Evolutionary conservation across 2,329 filamentous ascomycete species (phyloP), one percentile per base, ranked within the genome.

Genomic region (Ilyonectria mors-panacis): DNA sequence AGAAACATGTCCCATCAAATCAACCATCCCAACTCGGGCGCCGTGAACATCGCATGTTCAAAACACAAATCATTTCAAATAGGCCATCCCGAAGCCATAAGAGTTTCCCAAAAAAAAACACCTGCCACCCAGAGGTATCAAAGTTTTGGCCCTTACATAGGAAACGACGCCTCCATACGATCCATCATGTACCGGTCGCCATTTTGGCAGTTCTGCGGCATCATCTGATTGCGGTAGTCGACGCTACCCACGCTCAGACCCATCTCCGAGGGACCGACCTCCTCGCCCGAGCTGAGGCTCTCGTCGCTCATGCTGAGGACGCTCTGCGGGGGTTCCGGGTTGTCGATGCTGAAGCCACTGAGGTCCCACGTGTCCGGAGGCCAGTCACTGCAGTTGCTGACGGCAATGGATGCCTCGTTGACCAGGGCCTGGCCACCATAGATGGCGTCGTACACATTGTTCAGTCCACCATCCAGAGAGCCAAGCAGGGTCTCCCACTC

Each of bases 401-500:
- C 82, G 0, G 83, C 76, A 19, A 85, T 80, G 12, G 85, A 80
- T 23, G 85, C 82, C 37, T 85, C 81, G 35, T 86, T 78, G 4
- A 81, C 82, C 68, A 83, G 80, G 51, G 84, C 85, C 10, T 87
- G 86, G 0, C 92, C 92, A 42, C 92, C 93, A 72, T 94, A 94
- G 62, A 94, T 94, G 45, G 91, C 91, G 76, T 94, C 92, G 79
- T 94, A 96, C n/a, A 97, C 92, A 76, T 95, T 97, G 60, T 91
- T 89, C 70, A 92, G 88, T 1, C 93, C 93, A 39, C 91, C 91
- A 73, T 97, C 94, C 78, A 97, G 90, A 23, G 91, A 92, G 4
- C 92, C 91, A 2, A 97, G 86, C 0, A 97, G 85, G 2, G 91
- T 89, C 78, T 97, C 94, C 94, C 94, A 97, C 73, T 96, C 93